Base-by-base conservation (phyloP, 2,329 filamentous ascomycete species). In the Xenoacremonium recifei region DNA sequence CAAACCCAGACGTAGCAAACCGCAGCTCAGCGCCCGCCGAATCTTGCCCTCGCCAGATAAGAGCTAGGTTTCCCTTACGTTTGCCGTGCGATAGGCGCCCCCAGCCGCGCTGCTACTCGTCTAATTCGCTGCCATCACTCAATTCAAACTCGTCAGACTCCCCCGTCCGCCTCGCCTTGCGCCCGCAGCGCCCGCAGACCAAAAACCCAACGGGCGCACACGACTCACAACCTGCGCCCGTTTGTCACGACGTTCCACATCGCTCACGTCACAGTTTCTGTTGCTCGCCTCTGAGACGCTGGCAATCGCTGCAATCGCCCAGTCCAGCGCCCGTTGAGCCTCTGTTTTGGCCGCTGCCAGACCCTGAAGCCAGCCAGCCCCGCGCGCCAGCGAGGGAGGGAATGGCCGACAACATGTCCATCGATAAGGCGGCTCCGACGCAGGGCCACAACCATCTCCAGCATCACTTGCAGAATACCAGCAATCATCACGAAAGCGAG, bases 391-490 rank as follows among this genome's bases (percentile, higher is more conserved):
- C 53, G 52, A 55, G 55, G 54, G 53, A 65, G 71, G 73, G 71
- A 64, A 84, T 84, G 79, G 77, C 78, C 68, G 79, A 82, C 67
- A 79, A 72, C 55, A 85, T 84, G 81, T 83, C 80, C 54, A 79
- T 84, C 65, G 79, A 84, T 63, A 77, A 78, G 66, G 76, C 59
- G 52, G 50, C 59, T 49, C 54, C 49, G 45, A 50, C 50, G 49
- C 56, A 58, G 40, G 44, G 52, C 47, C 49, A 58, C 43, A 52
- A 54, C 50, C 20, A 35, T 21, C 42, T 35, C 12, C 45, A 39
- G 21, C 37, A 45, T 21, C 48, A 40, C 20, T 33, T 37, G 10
- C 25, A 56, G 77, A 59, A 65, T 42, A 47, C 48, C 40, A 47
- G 55, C 47, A 42, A 45, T 39, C 47, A 40, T 41, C 77, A 82